A percentile compares a stretch with the other conserved stretches of the same genome.
Conservation (phyloP, 1,139 yeast genomes). For the Scheffersomyces insectosa region DNA sequence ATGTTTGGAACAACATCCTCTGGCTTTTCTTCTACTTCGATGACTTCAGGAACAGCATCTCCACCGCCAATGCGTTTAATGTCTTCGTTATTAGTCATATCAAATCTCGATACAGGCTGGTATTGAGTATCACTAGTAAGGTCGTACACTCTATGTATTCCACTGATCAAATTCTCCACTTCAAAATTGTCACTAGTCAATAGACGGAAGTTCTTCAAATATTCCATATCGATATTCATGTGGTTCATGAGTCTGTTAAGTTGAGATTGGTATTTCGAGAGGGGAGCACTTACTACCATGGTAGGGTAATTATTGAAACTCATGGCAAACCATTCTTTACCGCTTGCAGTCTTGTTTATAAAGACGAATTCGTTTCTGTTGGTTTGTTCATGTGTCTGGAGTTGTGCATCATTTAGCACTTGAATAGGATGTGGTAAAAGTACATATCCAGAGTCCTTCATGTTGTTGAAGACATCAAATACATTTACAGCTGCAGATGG, state of each 20-base stretch:
- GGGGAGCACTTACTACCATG: slow-evolving; percentile 75
- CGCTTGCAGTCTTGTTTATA: slow-evolving; percentile 62
- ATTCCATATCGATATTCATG: slow-evolving; percentile 12
- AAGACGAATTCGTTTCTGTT: slow-evolving; percentile 49
- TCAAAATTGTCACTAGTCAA: slow-evolving; percentile 8
- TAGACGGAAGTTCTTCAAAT: slow-evolving; percentile 21
- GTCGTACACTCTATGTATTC: slow-evolving; percentile 50
- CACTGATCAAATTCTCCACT: slow-evolving; percentile 43
- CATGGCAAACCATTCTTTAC: slow-evolving; percentile 82
- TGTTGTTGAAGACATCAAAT: slow-evolving; percentile 62
- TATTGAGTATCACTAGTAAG: slow-evolving; percentile 34
- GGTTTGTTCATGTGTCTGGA: slow-evolving; percentile 20
- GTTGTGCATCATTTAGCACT: slow-evolving; percentile 37
- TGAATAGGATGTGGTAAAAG: slow-evolving; percentile 67
- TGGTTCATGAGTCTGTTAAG: slow-evolving; percentile 24
- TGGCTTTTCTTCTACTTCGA: slow-evolving; percentile 2
- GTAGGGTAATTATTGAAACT: slow-evolving; percentile 78
- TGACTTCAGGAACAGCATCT: not conserved
- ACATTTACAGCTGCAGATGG: slow-evolving; percentile 71
- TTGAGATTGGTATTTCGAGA: slow-evolving; percentile 54
- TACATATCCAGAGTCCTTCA: slow-evolving; percentile 33
- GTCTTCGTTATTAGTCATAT: slow-evolving; percentile 9
- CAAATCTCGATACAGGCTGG: slow-evolving; percentile 39
- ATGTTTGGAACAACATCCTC: slow-evolving; percentile 22
- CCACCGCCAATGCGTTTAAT: slow-evolving; percentile 32